Conservation (phyloP, 106 monocot genomes). For the Agapanthus africanus region DNA sequence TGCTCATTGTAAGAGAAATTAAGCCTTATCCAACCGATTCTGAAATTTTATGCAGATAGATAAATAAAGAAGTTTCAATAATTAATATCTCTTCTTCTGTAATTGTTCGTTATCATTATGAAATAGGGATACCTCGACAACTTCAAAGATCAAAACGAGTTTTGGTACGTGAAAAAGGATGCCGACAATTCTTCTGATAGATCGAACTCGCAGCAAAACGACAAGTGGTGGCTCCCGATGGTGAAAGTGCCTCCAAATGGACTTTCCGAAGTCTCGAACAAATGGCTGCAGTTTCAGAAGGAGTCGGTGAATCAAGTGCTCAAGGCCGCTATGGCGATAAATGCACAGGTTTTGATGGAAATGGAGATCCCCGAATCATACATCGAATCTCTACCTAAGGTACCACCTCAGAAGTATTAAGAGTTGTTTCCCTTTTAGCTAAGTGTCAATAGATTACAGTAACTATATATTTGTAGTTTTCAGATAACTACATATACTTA, state of each 20-base stretch:
- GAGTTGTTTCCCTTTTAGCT: neutral
- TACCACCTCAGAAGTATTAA: neutral
- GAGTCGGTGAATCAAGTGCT: conserved; percentile 55
- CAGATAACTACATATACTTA: too few relatives aligned
- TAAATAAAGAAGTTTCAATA: too few relatives aligned
- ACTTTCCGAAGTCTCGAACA: conserved; percentile 38
- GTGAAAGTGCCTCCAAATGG: conserved; percentile 50
- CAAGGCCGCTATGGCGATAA: conserved; percentile 65
- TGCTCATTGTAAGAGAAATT: conserved; percentile 92
- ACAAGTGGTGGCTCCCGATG: conserved; percentile 61
- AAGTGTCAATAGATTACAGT: neutral
- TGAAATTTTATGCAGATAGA: too few relatives aligned
- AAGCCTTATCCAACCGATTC: too few relatives aligned
- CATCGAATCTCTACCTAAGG: conserved; percentile 56
- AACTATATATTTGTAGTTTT: too few relatives aligned
- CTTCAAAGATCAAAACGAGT: conserved; percentile 80
- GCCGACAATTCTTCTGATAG: conserved; percentile 26
- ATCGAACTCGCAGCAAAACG: conserved; percentile 21
- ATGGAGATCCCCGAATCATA: conserved; percentile 60
- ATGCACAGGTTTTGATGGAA: conserved; percentile 53
- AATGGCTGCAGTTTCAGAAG: conserved; percentile 50
- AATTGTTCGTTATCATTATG: neutral
- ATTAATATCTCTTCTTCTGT: neutral
- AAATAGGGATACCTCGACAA: conserved; percentile 70
- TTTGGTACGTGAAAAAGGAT: conserved; percentile 56